These are phyloP conservation scores for Verticillium klebahnii DNA, from an alignment of 2,329 filamentous ascomycete genomes.

Conservation along the genomic window DNA sequence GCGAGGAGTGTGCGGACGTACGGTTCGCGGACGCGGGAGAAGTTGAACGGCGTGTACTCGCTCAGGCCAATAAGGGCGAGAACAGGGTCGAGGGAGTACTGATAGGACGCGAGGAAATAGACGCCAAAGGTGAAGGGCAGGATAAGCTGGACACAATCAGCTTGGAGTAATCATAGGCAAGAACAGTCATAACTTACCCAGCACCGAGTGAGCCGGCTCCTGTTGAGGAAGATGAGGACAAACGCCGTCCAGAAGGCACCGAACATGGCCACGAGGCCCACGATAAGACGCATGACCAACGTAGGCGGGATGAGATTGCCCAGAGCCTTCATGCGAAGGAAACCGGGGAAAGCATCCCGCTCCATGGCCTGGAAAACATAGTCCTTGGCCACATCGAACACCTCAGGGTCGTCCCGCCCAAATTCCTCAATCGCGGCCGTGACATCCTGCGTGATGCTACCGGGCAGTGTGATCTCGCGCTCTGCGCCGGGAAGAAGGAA, in stretches of 20 bases:
- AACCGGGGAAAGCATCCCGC: constrained; percentile 96
- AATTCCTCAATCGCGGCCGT: constrained; percentile 85
- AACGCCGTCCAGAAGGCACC: constrained; percentile 93
- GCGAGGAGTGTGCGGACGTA: constrained; percentile 83
- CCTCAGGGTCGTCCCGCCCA: constrained; percentile 90
- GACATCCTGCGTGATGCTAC: constrained; percentile 80
- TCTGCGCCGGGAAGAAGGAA: constrained; percentile 93
- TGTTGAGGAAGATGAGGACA: constrained; percentile 85
- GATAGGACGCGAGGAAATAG: constrained; percentile 85
- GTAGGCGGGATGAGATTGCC: constrained; percentile 93
- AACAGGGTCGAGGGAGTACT: constrained; percentile 91
- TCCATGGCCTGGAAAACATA: constrained; percentile 99
- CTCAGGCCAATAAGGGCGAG: constrained; percentile 85
- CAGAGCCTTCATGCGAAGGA: constrained; percentile 88
- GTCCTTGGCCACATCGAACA: constrained; percentile 96
- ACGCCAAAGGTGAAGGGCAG: constrained; percentile 88
- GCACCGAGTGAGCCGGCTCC: constrained; percentile 66
- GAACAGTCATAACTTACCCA: constrained; percentile 61
- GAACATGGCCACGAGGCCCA: constrained; percentile 84
- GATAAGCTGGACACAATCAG: constrained; percentile 47
- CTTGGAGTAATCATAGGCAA: not conserved
- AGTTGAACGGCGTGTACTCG: constrained; percentile 95
- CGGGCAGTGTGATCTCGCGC: constrained; percentile 89
- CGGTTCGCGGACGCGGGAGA: constrained; percentile 81
- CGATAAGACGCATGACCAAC: constrained; percentile 76